Evolutionary conservation across 2,329 filamentous ascomycete genomes (phyloP).

Genomic region (Chrysosporium keratinophilum): DNA sequence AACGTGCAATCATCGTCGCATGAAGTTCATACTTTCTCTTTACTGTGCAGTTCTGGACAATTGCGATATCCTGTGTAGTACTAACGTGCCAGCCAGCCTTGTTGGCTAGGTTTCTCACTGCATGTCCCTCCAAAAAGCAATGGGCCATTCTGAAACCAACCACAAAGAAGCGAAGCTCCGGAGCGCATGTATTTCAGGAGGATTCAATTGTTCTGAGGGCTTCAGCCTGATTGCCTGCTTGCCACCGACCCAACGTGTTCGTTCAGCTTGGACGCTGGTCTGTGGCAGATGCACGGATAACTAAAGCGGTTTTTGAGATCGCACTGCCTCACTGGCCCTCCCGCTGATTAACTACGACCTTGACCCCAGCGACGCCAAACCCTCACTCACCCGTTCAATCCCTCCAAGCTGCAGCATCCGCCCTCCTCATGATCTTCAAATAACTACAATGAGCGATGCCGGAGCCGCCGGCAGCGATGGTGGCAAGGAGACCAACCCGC

Average conservation of each 20-base stretch:
- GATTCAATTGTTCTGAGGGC: too few relatives aligned
- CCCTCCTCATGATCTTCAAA: constrained; percentile 1
- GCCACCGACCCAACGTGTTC: not conserved
- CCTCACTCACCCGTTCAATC: not conserved
- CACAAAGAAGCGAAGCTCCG: not conserved
- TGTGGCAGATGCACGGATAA: not conserved
- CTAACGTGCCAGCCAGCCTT: not conserved
- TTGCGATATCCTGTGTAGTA: too few relatives aligned
- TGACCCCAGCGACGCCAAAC: too few relatives aligned
- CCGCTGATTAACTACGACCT: too few relatives aligned
- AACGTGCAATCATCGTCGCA: too few relatives aligned
- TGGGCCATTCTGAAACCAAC: not conserved
- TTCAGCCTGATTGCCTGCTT: not conserved
- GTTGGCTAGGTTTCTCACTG: not conserved
- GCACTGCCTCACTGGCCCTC: not conserved
- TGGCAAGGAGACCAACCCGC: constrained; percentile 9
- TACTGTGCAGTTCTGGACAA: too few relatives aligned
- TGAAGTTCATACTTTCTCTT: too few relatives aligned
- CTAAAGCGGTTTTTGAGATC: not conserved
- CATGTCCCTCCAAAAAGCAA: not conserved
- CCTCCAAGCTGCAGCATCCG: not conserved
- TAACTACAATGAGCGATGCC: constrained; percentile 12
- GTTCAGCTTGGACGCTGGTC: not conserved
- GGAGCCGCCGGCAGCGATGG: constrained; percentile 11
- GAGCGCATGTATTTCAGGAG: not conserved